phyloP scores from a whole-genome alignment of 2,329 filamentous ascomycete genomes.

The Leptosphaerulina australis region DNA sequence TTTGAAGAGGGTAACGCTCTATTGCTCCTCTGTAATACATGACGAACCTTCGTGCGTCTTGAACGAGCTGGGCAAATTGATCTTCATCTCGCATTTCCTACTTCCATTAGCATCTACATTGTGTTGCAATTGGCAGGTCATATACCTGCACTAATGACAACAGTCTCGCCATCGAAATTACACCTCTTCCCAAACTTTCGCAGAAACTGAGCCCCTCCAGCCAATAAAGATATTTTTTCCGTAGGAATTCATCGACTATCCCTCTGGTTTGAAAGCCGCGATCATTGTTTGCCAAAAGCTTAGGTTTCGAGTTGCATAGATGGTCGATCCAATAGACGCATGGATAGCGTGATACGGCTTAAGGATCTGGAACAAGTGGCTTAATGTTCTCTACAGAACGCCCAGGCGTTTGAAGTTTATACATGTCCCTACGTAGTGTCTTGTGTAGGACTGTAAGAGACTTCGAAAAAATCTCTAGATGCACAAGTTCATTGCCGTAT shows the following conservation, averaged over 20 bases:
- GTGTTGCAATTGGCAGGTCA: too few species aligned
- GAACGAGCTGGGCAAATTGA: conserved; percentile 5
- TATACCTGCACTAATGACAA: conserved; percentile 14
- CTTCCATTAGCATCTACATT: conserved; percentile 11
- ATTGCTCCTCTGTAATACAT: conserved; percentile 21
- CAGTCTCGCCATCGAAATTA: conserved; percentile 21
- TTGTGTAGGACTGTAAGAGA: conserved; percentile 30
- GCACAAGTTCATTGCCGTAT: background rate
- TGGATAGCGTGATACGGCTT: conserved; percentile 30
- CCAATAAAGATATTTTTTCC: conserved; percentile 10
- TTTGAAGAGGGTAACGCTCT: conserved; percentile 22
- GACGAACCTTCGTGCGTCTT: conserved; percentile 26
- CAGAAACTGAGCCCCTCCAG: conserved; percentile 26
- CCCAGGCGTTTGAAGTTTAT: conserved; percentile 23
- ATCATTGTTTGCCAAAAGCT: background rate
- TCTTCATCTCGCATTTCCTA: background rate
- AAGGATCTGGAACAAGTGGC: conserved; percentile 29
- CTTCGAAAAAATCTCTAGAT: background rate
- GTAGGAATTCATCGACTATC: conserved; percentile 6
- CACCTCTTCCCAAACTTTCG: conserved; percentile 19
- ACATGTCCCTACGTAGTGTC: conserved; percentile 33
- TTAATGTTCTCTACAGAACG: conserved; percentile 25
- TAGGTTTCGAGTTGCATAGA: conserved; percentile 27
- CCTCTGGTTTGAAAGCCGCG: too few species aligned
- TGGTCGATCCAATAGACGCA: conserved; percentile 47